These are phyloP conservation scores for Ceratobasidium sp. DNA, from an alignment of 1,284 basidiomycete species.

Conservation along the genomic window DNA sequence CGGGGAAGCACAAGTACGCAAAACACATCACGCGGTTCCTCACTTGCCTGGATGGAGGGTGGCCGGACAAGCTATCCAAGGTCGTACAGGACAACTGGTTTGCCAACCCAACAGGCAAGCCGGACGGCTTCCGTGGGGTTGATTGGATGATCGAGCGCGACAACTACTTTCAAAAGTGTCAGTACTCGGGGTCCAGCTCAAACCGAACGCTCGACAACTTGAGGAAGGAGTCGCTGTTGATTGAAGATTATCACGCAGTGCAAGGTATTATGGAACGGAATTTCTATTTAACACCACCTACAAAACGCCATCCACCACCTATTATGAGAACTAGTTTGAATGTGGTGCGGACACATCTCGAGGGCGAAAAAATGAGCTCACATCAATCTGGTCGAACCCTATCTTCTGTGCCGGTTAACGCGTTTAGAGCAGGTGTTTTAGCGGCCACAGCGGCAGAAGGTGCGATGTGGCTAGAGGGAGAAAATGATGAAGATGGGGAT, in stretches of 20 bases:
- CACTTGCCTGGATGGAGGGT: conserved; percentile 13
- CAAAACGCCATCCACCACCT: conserved; percentile 9
- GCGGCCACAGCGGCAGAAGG: background rate
- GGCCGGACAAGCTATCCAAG: conserved; percentile 21
- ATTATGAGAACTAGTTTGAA: background rate
- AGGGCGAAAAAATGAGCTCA: conserved; percentile 11
- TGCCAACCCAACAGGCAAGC: conserved; percentile 54
- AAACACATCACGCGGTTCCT: conserved; percentile 50
- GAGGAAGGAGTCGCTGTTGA: conserved; percentile 13
- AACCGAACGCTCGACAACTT: background rate
- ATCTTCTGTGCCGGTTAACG: background rate
- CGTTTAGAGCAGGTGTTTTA: background rate
- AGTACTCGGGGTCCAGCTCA: background rate
- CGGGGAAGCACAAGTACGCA: conserved; percentile 59
- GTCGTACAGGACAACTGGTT: conserved; percentile 53
- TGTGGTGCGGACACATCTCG: background rate
- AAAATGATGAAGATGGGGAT: background rate
- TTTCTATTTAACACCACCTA: background rate
- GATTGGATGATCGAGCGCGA: conserved; percentile 57
- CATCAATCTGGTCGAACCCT: conserved; percentile 2
- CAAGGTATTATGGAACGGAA: conserved; percentile 14
- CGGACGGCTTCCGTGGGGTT: conserved; percentile 52
- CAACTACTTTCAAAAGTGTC: conserved; percentile 54
- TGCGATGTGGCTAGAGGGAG: background rate
- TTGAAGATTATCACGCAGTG: background rate